phyloP scores from a whole-genome alignment of 805 yeast genomes.

The Kuraishia molischiana region DNA sequence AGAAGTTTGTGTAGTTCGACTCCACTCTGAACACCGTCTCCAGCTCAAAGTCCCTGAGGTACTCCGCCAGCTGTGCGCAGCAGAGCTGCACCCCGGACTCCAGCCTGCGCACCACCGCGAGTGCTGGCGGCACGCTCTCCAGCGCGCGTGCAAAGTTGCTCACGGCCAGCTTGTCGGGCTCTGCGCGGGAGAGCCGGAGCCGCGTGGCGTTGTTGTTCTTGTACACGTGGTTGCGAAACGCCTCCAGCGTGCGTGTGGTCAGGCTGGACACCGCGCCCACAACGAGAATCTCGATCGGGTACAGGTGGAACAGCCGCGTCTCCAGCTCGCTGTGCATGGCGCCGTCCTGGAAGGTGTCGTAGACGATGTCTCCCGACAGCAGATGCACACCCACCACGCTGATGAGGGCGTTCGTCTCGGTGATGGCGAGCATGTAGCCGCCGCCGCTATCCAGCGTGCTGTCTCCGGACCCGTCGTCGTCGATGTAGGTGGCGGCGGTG shows the following conservation, averaged over 20 bases:
- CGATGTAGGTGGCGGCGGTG: constrained; percentile 79
- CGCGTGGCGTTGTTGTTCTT: not conserved
- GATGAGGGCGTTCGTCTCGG: constrained; percentile 19
- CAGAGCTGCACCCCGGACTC: constrained; percentile 7
- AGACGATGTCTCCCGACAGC: constrained; percentile 63
- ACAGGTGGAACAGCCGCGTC: constrained; percentile 62
- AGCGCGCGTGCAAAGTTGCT: not conserved
- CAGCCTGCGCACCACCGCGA: constrained; percentile 1
- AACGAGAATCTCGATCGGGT: constrained; percentile 66
- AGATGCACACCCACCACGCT: constrained; percentile 60
- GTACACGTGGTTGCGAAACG: constrained; percentile 1
- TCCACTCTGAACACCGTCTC: constrained; percentile 42
- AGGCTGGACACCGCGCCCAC: constrained; percentile 28
- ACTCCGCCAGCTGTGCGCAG: constrained; percentile 36
- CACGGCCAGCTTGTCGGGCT: not conserved
- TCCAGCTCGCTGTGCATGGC: constrained; percentile 51
- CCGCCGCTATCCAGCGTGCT: constrained; percentile 20
- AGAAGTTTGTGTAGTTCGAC: constrained; percentile 43
- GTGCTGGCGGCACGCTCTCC: not conserved
- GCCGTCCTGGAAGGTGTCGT: constrained; percentile 62
- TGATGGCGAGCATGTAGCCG: constrained; percentile 36
- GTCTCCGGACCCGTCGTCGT: constrained; percentile 29
- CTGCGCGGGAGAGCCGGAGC: not conserved
- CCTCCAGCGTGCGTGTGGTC: constrained; percentile 12
- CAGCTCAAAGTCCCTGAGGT: constrained; percentile 56